Base-by-base conservation (phyloP, 805 yeast genomes). In the Lipomyces sp. region DNA sequence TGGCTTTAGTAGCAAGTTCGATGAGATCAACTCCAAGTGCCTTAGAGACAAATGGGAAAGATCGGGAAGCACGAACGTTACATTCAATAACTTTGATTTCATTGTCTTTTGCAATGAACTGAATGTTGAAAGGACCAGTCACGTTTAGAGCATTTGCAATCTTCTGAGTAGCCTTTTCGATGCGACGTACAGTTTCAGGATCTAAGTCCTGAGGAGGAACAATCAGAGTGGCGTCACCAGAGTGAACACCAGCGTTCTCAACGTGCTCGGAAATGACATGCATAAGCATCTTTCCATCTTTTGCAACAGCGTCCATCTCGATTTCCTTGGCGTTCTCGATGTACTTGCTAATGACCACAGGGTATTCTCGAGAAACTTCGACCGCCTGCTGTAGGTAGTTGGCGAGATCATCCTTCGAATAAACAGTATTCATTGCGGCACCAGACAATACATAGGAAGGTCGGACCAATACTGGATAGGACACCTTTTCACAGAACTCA, bases 221-320 rank as follows among this genome's bases (percentile, higher is more conserved):
- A 78, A 94, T 90, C 76, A 94, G 82, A 58, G 98, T 95, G 69
- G 99, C 99, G 80, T 94, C 99, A 84, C 99, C 99, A 61, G 98
- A 94, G 80, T 94, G 99, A 55, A 94, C 97, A 86, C 99, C 99
- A 34, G 99, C 99, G 77, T 94, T 94, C 82, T 94, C 99, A 72
- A 95, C 97, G 78, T 94, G 99, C 81, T 95, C 98, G 64, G 97
- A 92, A 66, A 94, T 97, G 77, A 92, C 98, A 78, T 94, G 98
- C 92, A 94, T 91, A 73, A 95, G 85, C 81, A 94, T 84, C 79
- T 92, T 87, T 80, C 99, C 99, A 75, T 94, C 90, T 78, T 86
- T 86, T 53, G 99, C 98, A 76, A 94, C 98, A 59, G 97, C 98
- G 78, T 94, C 99, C 95, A 94, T 93, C 81, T 94, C 99, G 75